phyloP scores from a whole-genome alignment of 2,329 filamentous ascomycete species.

The Botrytis deweyae region DNA sequence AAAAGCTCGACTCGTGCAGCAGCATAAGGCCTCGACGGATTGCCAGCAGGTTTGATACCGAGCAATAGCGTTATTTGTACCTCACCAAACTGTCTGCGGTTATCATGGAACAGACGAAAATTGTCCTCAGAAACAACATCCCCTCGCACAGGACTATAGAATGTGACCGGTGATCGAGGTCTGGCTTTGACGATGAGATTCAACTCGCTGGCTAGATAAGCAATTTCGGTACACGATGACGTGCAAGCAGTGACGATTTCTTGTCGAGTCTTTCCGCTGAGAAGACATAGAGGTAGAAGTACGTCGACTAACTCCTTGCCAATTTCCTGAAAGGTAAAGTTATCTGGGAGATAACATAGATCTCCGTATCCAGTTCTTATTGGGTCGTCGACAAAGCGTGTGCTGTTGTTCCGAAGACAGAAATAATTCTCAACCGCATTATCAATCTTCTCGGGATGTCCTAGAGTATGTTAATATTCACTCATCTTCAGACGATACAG shows the following conservation, averaged over 20 bases:
- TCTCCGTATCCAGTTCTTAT: neutral
- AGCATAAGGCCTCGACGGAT: neutral
- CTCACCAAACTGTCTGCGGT: neutral
- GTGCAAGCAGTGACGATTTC: neutral
- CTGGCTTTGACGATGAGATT: neutral
- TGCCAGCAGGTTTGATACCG: neutral
- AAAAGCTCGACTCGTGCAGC: neutral
- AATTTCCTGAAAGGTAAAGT: neutral
- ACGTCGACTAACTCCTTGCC: neutral
- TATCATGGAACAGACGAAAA: neutral
- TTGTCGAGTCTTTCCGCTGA: neutral
- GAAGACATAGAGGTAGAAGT: neutral
- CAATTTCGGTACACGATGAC: neutral
- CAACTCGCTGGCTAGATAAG: neutral
- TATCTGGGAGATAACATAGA: neutral
- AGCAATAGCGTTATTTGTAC: neutral
- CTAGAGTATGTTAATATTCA: neutral
- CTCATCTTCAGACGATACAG: neutral
- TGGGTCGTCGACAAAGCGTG: neutral
- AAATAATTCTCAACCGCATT: neutral
- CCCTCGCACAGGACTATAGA: neutral
- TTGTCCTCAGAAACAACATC: neutral
- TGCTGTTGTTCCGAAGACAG: neutral
- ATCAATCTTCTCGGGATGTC: neutral
- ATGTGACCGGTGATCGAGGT: neutral